A percentile compares a stretch with the other conserved stretches of the same genome.
Conservation (phyloP, 1,284 basidiomycete genomes). For the Marasmius oreades region DNA sequence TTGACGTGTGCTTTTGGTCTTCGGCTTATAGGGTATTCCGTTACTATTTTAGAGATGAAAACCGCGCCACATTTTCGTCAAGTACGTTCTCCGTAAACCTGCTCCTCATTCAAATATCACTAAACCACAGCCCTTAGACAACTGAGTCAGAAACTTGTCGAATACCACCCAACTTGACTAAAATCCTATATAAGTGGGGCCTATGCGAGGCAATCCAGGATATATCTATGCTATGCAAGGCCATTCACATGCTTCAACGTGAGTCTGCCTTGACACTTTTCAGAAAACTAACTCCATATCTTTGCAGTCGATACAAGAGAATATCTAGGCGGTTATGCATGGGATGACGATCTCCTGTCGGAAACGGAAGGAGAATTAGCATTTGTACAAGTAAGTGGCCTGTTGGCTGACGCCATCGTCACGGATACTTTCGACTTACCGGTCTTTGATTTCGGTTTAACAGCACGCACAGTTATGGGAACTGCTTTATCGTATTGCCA, state of each 20-base stretch:
- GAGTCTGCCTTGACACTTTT: background rate
- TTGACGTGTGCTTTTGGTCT: constrained; percentile 52
- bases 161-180: constrained; percentile 53
- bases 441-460: background rate
- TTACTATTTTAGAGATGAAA: constrained; percentile 48
- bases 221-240: constrained; percentile 27
- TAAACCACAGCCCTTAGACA: constrained; percentile 19
- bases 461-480: constrained; percentile 39
- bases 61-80: constrained; percentile 23
- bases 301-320: constrained; percentile 41
- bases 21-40: constrained; percentile 50
- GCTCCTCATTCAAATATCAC: background rate
- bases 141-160: constrained; percentile 44
- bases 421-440: background rate
- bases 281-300: background rate
- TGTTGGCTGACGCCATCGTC: background rate
- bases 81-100: background rate
- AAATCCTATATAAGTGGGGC: constrained; percentile 57
- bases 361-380: constrained; percentile 54
- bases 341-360: constrained; percentile 49
- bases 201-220: constrained; percentile 33
- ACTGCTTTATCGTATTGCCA: constrained; percentile 42
- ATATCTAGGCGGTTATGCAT: constrained; percentile 41
- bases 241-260: constrained; percentile 1
- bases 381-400: constrained; percentile 39